phyloP scores from a whole-genome alignment of 1,139 yeast species.

The Lodderomyces metapsilosis region DNA sequence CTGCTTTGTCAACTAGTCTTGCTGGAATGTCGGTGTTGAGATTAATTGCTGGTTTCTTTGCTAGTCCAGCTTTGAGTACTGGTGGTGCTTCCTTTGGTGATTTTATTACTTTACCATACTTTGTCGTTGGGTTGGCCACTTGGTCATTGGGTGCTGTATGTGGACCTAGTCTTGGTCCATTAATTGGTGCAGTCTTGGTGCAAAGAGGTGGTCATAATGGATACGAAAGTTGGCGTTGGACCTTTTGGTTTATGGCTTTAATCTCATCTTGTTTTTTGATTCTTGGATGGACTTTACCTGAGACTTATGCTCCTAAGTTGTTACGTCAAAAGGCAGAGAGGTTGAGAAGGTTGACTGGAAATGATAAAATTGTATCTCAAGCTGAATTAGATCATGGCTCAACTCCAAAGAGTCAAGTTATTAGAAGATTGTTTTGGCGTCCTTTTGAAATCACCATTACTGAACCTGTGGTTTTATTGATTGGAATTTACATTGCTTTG shows the following conservation, averaged over 20 bases:
- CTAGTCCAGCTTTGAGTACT: slow-evolving; percentile 35
- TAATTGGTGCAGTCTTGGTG: slow-evolving; percentile 28
- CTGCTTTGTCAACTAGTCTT: slow-evolving; percentile 30
- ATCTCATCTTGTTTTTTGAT: slow-evolving; percentile 33
- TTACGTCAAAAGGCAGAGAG: slow-evolving; percentile 47
- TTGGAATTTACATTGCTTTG: slow-evolving; percentile 30
- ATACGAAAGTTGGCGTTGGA: slow-evolving; percentile 38
- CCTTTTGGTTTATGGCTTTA: slow-evolving; percentile 44
- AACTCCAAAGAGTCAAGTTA: slow-evolving; percentile 23
- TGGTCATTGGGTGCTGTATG: slow-evolving; percentile 34
- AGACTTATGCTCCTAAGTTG: slow-evolving; percentile 48
- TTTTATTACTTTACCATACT: slow-evolving; percentile 22
- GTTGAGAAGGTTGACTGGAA: slow-evolving; percentile 46
- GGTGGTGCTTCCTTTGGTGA: slow-evolving; percentile 39
- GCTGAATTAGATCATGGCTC: slow-evolving; percentile 35
- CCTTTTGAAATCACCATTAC: slow-evolving; percentile 29
- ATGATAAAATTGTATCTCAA: slow-evolving; percentile 34
- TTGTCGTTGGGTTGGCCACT: slow-evolving; percentile 27
- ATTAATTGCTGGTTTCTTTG: slow-evolving; percentile 35
- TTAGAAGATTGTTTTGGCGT: slow-evolving; percentile 26
- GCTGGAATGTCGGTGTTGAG: slow-evolving; percentile 32
- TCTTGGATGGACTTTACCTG: slow-evolving; percentile 44
- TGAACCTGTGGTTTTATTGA: slow-evolving; percentile 34
- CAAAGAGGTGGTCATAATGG: slow-evolving; percentile 16
- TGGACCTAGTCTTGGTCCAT: slow-evolving; percentile 36